Percentiles rank a stretch among this genome's conserved stretches.
Conservation (phyloP, 768 basidiomycete species). For the Kwoniella sp. region DNA sequence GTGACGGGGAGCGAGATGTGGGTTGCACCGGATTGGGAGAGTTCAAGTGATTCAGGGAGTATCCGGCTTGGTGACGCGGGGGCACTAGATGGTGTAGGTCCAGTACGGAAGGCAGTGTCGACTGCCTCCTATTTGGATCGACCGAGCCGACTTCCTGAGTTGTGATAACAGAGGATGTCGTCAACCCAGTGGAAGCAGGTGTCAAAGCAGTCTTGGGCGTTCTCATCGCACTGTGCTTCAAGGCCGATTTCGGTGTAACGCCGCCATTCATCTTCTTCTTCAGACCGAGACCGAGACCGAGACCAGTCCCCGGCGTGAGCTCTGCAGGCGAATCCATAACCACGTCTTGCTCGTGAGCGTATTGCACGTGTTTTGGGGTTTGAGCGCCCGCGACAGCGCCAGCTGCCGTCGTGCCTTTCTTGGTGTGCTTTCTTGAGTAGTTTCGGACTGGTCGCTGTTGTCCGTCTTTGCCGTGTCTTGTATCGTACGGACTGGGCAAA, state of each 20-base stretch:
- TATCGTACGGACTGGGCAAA: background rate
- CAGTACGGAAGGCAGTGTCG: slow-evolving; percentile 27
- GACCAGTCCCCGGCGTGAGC: slow-evolving; percentile 15
- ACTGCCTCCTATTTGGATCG: slow-evolving; percentile 8
- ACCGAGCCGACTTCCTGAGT: too few species aligned
- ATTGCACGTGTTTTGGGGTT: slow-evolving; percentile 1
- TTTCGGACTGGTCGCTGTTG: background rate
- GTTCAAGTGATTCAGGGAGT: too few species aligned
- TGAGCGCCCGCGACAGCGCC: background rate
- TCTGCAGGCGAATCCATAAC: slow-evolving; percentile 14
- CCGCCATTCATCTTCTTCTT: background rate
- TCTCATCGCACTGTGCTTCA: background rate
- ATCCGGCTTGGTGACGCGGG: background rate
- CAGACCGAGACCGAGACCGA: background rate
- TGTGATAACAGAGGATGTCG: too few species aligned
- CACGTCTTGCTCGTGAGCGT: slow-evolving; percentile 7
- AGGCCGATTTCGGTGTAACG: background rate
- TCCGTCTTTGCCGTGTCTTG: background rate
- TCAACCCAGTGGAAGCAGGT: too few species aligned
- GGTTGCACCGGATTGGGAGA: too few species aligned
- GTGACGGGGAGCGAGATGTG: background rate
- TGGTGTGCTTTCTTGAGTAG: background rate
- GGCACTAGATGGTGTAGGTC: slow-evolving; percentile 19
- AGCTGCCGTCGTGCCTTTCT: too few species aligned
- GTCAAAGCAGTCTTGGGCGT: background rate